These are phyloP conservation scores for Speleostelium caveatum DNA, from an alignment of 78 protist species.

Conservation along the genomic window DNA sequence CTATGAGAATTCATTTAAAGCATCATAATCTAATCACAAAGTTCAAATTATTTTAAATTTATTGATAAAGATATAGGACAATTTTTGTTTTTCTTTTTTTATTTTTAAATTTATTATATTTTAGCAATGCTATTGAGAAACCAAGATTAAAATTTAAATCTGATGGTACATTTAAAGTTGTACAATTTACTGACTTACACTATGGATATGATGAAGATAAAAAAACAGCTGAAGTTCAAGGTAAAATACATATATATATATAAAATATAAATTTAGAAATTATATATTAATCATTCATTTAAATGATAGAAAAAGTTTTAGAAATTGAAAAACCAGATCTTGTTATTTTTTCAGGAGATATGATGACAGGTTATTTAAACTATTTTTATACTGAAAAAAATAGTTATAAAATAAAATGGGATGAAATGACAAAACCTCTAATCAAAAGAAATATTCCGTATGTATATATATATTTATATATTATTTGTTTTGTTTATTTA, in stretches of 20 bases:
- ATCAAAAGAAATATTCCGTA: slow-evolving; percentile 26
- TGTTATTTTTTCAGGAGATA: slow-evolving; percentile 67
- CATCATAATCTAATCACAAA: too few relatives aligned
- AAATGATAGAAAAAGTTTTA: slow-evolving; percentile 7
- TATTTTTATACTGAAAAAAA: background rate
- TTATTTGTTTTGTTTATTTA: background rate
- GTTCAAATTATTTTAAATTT: too few relatives aligned
- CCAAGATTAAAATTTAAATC: slow-evolving; percentile 6
- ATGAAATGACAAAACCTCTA: slow-evolving; percentile 9
- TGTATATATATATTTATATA: too few relatives aligned
- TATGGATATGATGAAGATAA: slow-evolving; percentile 28
- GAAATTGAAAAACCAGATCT: slow-evolving; percentile 48
- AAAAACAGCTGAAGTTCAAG: background rate
- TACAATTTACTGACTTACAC: too few relatives aligned
- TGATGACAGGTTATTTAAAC: slow-evolving; percentile 29
- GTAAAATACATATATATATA: background rate
- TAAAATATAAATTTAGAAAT: background rate
- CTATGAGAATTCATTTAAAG: too few relatives aligned
- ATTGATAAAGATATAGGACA: too few relatives aligned
- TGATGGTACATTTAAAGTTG: slow-evolving; percentile 24
- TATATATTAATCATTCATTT: background rate
- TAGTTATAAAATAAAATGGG: slow-evolving; percentile 12
- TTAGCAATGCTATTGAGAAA: background rate
- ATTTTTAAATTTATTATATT: too few relatives aligned
- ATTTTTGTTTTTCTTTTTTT: too few relatives aligned